A percentile compares a stretch with the other conserved stretches of the same genome.
These are phyloP conservation scores for Selaginella moellendorffii DNA, from an alignment of 75 land plant genomes.

Conservation along the genomic window DNA sequence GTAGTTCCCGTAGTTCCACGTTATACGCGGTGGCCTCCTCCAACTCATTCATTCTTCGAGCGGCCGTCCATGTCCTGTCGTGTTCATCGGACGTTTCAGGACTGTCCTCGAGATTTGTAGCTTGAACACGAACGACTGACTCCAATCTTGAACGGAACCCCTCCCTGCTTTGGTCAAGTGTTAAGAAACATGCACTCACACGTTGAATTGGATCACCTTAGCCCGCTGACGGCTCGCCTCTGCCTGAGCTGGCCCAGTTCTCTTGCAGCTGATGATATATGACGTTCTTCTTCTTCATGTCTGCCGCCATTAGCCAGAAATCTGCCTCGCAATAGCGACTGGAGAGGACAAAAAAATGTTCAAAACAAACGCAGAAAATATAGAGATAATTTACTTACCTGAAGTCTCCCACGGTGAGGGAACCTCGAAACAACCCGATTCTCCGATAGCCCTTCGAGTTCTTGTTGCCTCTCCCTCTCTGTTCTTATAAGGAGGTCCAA, in stretches of 20 bases:
- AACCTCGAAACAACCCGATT: constrained; percentile 79
- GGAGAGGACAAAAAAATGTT: not conserved
- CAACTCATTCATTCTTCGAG: constrained; percentile 41
- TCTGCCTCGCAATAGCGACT: constrained; percentile 82
- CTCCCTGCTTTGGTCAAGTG: constrained; percentile 34
- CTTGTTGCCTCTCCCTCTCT: constrained; percentile 72
- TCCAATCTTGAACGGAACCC: constrained; percentile 73
- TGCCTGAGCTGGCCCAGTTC: constrained; percentile 79
- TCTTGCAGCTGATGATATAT: constrained; percentile 65
- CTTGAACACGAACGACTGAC: constrained; percentile 57
- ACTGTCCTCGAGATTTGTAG: no score
- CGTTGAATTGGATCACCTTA: no score
- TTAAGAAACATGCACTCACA: no score
- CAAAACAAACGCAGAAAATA: not conserved
- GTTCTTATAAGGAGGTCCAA: constrained; percentile 62
- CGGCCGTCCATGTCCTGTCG: constrained; percentile 15
- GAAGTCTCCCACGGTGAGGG: constrained; percentile 79
- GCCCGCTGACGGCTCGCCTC: constrained; percentile 63
- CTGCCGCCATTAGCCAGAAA: constrained; percentile 54
- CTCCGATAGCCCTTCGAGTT: constrained; percentile 57
- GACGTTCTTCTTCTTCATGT: constrained; percentile 52
- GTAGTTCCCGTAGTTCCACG: constrained; percentile 89
- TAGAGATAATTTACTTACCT: constrained; percentile 27
- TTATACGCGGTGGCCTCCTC: constrained; percentile 82
- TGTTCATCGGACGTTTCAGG: no score